A percentile compares a stretch with the other conserved stretches of the same genome.
These are phyloP conservation scores for Colletotrichum falcatum DNA, from an alignment of 2,329 filamentous ascomycete genomes.

Conservation along the genomic window DNA sequence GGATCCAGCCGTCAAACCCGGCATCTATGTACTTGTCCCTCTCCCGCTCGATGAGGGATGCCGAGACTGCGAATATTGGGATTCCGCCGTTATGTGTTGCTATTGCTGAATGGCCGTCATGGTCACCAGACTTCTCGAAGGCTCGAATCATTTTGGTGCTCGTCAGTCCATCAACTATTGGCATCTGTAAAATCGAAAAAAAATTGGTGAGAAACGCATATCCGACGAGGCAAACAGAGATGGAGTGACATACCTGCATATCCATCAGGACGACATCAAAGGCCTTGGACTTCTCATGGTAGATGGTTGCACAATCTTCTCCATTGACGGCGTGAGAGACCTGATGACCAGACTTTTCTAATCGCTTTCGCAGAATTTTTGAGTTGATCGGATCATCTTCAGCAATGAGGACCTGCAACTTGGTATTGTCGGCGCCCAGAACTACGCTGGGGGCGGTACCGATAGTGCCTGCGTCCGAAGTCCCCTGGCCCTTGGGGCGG, in stretches of 20 bases:
- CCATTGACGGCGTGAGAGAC: slow-evolving; percentile 83
- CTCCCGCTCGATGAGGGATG: slow-evolving; percentile 80
- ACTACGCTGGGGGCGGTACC: slow-evolving; percentile 29
- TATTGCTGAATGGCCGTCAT: slow-evolving; percentile 66
- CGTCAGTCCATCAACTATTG: slow-evolving; percentile 85
- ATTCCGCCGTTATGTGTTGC: slow-evolving; percentile 73
- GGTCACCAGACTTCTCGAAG: slow-evolving; percentile 68
- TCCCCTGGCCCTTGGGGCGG: slow-evolving; percentile 22
- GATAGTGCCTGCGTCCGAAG: slow-evolving; percentile 13
- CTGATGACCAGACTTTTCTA: slow-evolving; percentile 80
- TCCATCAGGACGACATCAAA: slow-evolving; percentile 93
- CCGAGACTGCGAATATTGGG: slow-evolving; percentile 89
- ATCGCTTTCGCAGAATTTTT: slow-evolving; percentile 81
- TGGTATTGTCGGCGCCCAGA: slow-evolving; percentile 44
- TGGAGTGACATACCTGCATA: slow-evolving; percentile 77
- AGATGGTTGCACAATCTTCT: slow-evolving; percentile 82
- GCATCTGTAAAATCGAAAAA: slow-evolving; percentile 72
- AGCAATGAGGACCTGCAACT: slow-evolving; percentile 79
- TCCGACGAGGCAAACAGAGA: not conserved
- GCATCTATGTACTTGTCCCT: slow-evolving; percentile 76
- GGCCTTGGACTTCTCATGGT: slow-evolving; percentile 68
- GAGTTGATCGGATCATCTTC: slow-evolving; percentile 93
- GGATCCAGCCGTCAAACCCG: slow-evolving; percentile 91
- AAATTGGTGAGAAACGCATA: not conserved
- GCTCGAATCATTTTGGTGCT: slow-evolving; percentile 87